Evolutionary conservation across 1,284 basidiomycete genomes (phyloP), one percentile per base, ranked within the genome.

Genomic region (Cutaneotrichosporon arboriforme): DNA sequence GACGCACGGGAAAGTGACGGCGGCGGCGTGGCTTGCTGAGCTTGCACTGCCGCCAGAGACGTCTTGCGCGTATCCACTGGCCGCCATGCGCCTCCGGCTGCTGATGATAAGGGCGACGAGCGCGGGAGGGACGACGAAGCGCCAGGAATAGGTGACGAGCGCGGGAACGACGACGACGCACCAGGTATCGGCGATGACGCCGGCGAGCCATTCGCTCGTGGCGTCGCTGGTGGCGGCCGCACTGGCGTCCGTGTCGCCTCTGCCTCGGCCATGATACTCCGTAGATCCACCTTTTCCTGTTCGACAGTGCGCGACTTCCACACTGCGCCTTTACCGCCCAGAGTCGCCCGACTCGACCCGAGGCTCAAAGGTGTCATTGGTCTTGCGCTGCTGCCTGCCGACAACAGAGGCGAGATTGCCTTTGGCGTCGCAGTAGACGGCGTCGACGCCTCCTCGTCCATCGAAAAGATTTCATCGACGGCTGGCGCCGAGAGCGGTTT

Each of bases 211-310:
- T 37, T 43, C 3, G 46, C 39, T 3, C 42, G 35, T 4, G 43
- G 33, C 33, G 55, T 35, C 38, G 43, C 35, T 50, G 42, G 5
- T 44, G 49, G 38, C 42, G 52, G 51, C 60, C 56, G 10, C 13
- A 26, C 18, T 13, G 47, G 52, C 21, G 51, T 59, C 36, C 60
- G 64, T 12, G 62, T 46, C 0, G 66, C 63, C 8, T 68, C 62
- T 1, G 73, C 82, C 68, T 90, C 88, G 0, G 87, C 88, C 83
- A 96, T 90, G 57, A 97, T 84, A 18, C 82, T 78, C 61, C 87
- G 85, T 78, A 96, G 84, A 66, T 94, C 89, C 9, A 84, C 81
- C 81, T 75, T 71, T 21, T 68, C 67, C 1, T 65, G 61, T 49
- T 77, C 74, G 5, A 76, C 74, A 0, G 76, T 71, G 38, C 70